phyloP scores from a whole-genome alignment of 2,329 filamentous ascomycete species.

The Penicillium brevicompactum region DNA sequence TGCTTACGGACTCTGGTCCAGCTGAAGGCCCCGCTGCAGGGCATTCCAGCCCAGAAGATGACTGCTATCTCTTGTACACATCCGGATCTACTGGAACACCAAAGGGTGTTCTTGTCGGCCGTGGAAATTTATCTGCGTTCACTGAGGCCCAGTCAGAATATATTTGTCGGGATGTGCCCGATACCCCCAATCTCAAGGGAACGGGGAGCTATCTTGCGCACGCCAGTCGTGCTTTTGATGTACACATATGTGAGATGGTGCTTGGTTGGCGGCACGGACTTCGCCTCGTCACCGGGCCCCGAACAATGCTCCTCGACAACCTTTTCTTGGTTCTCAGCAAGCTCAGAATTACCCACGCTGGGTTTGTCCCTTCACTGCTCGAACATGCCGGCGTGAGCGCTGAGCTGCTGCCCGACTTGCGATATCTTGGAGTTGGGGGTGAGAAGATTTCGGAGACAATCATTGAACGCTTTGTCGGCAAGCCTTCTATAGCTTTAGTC shows the following conservation, averaged over 20 bases:
- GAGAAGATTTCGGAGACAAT: constrained; percentile 17
- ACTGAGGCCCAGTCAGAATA: constrained; percentile 10
- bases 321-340: constrained; percentile 5
- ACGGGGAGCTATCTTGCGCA: constrained; percentile 15
- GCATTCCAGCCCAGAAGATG: background rate
- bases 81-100: constrained; percentile 17
- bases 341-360: constrained; percentile 9
- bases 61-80: constrained; percentile 12
- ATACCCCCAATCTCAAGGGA: constrained; percentile 9
- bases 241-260: constrained; percentile 18
- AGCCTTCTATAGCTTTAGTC: constrained; percentile 6
- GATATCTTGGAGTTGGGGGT: constrained; percentile 15
- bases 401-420: constrained; percentile 8
- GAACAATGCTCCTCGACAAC: constrained; percentile 15
- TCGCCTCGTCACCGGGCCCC: constrained; percentile 11
- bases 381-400: constrained; percentile 12
- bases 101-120: constrained; percentile 16
- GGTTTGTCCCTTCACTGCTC: constrained; percentile 14
- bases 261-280: constrained; percentile 17
- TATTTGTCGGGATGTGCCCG: constrained; percentile 14
- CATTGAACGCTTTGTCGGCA: constrained; percentile 13
- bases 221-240: constrained; percentile 19
- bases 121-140: constrained; percentile 12
- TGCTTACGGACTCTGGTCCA: background rate
- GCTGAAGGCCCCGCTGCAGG: background rate